phyloP scores from a whole-genome alignment of 2,329 filamentous ascomycete genomes.

The Akanthomyces uredinophilus region DNA sequence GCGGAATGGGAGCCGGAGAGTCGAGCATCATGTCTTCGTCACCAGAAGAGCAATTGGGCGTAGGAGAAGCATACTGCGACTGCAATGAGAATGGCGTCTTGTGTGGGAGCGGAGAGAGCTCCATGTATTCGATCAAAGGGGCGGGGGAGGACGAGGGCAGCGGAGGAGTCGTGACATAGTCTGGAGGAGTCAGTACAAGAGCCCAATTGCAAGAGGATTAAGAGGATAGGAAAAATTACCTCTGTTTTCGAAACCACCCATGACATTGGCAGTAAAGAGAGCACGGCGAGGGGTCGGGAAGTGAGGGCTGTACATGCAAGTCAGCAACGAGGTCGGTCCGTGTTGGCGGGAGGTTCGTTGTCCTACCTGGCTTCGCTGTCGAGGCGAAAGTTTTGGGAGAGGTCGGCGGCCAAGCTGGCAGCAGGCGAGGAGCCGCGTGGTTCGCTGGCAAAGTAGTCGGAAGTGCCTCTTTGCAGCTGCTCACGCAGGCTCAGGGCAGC shows the following conservation, averaged over 20 bases:
- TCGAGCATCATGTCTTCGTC: slow-evolving; percentile 50
- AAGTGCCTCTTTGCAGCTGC: slow-evolving; percentile 53
- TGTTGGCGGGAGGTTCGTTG: slow-evolving; percentile 11
- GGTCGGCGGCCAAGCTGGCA: slow-evolving; percentile 82
- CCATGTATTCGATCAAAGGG: slow-evolving; percentile 72
- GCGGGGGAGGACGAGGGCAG: slow-evolving; percentile 77
- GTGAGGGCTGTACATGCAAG: slow-evolving; percentile 29
- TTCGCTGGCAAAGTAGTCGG: slow-evolving; percentile 80
- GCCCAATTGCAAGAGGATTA: background rate
- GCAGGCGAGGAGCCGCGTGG: slow-evolving; percentile 84
- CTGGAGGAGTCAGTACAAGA: slow-evolving; percentile 33
- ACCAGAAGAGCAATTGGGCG: slow-evolving; percentile 49
- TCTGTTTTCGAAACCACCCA: slow-evolving; percentile 31
- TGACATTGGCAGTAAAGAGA: slow-evolving; percentile 36
- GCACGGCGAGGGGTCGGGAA: slow-evolving; percentile 38
- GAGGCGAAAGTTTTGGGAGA: slow-evolving; percentile 95
- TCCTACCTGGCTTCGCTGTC: slow-evolving; percentile 76
- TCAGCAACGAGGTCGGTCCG: background rate
- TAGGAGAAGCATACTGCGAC: slow-evolving; percentile 67
- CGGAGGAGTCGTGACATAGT: slow-evolving; percentile 77
- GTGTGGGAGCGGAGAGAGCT: slow-evolving; percentile 88
- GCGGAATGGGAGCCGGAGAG: slow-evolving; percentile 47
- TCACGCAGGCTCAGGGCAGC: slow-evolving; percentile 72
- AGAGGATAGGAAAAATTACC: slow-evolving; percentile 29
- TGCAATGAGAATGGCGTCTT: slow-evolving; percentile 66